Conservation (phyloP, 352 stramenopile genomes). For the Pythium periplocum region DNA sequence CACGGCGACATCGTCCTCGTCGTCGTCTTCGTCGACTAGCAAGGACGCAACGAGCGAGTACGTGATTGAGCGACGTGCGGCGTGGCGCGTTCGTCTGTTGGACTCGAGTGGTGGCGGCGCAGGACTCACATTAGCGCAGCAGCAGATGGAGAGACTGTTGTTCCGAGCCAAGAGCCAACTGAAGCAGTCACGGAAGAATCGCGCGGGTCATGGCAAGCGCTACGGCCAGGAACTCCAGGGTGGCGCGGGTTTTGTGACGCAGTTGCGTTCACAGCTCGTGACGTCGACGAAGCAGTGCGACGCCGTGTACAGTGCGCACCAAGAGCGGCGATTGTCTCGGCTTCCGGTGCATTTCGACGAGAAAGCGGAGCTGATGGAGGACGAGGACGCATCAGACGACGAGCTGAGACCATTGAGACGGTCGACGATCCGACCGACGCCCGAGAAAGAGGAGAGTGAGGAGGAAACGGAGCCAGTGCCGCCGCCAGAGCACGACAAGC, state of each 20-base stretch:
- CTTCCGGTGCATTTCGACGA: slow-evolving; percentile 35
- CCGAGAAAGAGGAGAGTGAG: not conserved
- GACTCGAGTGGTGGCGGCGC: slow-evolving; percentile 63
- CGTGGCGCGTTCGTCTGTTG: slow-evolving; percentile 61
- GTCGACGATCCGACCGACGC: not conserved
- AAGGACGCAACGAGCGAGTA: slow-evolving; percentile 31
- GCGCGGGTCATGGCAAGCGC: slow-evolving; percentile 38
- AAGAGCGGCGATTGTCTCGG: slow-evolving; percentile 32
- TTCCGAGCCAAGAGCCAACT: slow-evolving; percentile 68
- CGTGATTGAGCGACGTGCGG: slow-evolving; percentile 56
- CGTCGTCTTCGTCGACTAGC: no score
- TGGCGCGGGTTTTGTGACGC: slow-evolving; percentile 40
- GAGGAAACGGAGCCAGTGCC: slow-evolving; percentile 1
- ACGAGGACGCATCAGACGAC: slow-evolving; percentile 1
- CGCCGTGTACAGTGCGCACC: slow-evolving; percentile 29
- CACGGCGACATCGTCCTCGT: no score
- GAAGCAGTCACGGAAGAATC: slow-evolving; percentile 72
- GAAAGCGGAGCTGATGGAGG: not conserved
- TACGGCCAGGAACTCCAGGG: slow-evolving; percentile 42
- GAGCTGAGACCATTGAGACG: not conserved
- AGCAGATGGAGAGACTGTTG: slow-evolving; percentile 76
- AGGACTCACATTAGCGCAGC: slow-evolving; percentile 63
- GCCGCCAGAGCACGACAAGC: not conserved
- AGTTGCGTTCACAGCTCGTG: slow-evolving; percentile 46
- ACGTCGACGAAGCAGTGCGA: slow-evolving; percentile 43